phyloP scores from a whole-genome alignment of 2,329 filamentous ascomycete species.

The Penicillium freii region DNA sequence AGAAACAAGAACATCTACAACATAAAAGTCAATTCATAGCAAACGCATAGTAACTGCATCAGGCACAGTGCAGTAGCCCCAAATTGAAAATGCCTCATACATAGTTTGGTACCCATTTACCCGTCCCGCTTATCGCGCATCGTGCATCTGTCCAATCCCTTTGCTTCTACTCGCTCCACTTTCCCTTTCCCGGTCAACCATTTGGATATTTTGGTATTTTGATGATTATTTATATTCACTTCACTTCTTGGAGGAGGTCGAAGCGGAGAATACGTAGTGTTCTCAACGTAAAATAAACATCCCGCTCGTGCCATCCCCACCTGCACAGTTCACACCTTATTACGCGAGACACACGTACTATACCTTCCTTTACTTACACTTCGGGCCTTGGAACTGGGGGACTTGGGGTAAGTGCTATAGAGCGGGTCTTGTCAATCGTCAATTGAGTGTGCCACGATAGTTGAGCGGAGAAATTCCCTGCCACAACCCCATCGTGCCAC shows the following conservation, averaged over 20 bases:
- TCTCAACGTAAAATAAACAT: not conserved
- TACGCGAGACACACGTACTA: not conserved
- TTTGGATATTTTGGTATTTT: not conserved
- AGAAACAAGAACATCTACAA: not conserved
- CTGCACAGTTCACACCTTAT: conserved; percentile 17
- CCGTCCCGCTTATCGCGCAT: conserved; percentile 4
- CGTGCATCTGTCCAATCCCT: conserved; percentile 1
- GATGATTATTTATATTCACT: not conserved
- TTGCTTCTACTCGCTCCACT: conserved; percentile 2
- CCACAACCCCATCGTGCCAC: not conserved
- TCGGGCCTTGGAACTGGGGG: not conserved
- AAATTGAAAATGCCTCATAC: conserved; percentile 12
- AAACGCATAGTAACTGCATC: conserved; percentile 3
- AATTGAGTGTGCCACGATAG: conserved; percentile 8
- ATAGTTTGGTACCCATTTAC: not conserved
- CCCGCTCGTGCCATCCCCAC: conserved; percentile 10
- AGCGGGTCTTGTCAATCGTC: conserved; percentile 6
- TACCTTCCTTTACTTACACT: not conserved
- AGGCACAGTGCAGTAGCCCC: conserved; percentile 6
- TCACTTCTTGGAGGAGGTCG: not conserved
- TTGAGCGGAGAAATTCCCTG: not conserved
- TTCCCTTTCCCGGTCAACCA: conserved; percentile 9
- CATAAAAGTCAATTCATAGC: not conserved
- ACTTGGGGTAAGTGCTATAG: not conserved
- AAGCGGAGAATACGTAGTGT: not conserved